Conservation (phyloP, 257 asterid species). For the Primulina tabacum region DNA sequence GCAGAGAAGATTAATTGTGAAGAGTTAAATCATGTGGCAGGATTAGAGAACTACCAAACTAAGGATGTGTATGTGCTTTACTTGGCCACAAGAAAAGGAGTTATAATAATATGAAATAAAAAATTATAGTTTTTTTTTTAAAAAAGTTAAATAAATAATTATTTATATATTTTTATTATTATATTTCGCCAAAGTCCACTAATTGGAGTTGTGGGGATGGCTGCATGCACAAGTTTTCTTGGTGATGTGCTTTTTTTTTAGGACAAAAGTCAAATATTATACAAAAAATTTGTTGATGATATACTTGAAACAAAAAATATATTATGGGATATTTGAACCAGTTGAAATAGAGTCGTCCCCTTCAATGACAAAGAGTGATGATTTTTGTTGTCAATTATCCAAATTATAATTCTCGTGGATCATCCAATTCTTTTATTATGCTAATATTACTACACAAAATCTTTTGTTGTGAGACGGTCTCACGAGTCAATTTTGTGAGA, state of each 20-base stretch:
- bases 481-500: too few relatives aligned
- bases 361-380: neutral
- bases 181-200: too few relatives aligned
- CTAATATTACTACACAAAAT: too few relatives aligned
- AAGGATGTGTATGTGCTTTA: conserved; percentile 22
- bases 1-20: conserved; percentile 30
- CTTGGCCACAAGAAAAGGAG: conserved; percentile 6
- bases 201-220: conserved; percentile 27
- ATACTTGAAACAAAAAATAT: neutral
- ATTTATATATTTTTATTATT: too few relatives aligned
- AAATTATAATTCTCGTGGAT: too few relatives aligned
- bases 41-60: conserved; percentile 18
- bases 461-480: too few relatives aligned
- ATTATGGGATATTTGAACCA: too few relatives aligned
- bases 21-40: conserved; percentile 15
- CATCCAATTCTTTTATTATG: too few relatives aligned
- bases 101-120: too few relatives aligned
- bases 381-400: neutral
- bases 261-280: neutral
- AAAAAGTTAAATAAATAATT: too few relatives aligned
- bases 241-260: too few relatives aligned
- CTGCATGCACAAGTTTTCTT: conserved; percentile 13
- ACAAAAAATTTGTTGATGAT: neutral
- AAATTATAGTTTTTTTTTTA: too few relatives aligned
- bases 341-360: neutral